Evolutionary conservation across 202 grass and related monocot genomes (phyloP), one percentile per base, ranked within the genome.

Genomic region (Hordeum pubiflorum): DNA sequence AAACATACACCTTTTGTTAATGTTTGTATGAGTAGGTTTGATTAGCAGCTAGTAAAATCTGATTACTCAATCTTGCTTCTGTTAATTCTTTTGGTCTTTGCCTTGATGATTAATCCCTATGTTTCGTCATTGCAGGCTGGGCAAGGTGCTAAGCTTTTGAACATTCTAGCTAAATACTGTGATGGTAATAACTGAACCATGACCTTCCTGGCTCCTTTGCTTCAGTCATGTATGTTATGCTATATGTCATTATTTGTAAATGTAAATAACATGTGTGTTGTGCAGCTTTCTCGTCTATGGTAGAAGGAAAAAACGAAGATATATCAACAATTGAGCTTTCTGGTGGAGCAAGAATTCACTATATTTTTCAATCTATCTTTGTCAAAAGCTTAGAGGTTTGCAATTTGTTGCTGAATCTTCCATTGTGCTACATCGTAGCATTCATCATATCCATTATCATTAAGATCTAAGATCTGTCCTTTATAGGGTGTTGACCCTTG

Each of bases 231-330:
- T 37, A 12, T 81, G 31, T 78, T 71, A 71, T 39, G 72, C 65
- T 85, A 37, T 20, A 11, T 58, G 22, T 63, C 43, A 39, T 80
- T 69, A n/a, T 88, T 87, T 62, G 20, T 46, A 83, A 72, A 72
- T n/a, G 31, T 77, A 36, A 43, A 75, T 56, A 78, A 50, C 23
- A 44, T 85, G 22, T 88, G 60, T 86, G 50, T 78, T 21, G 10
- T 86, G 48, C 66, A 99, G 96, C 92, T 79, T 99, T 99, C 85
- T 95, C 92, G 27, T 95, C 96, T 8, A 82, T 91, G 89, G 90
- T 99, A 72, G 96, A 99, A 86, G 96, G 96, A 3, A 99, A 99
- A 89, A 99, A 99, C 59, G 96, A 91, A 82, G 94, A 90, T 87
- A 79, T 95, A 73, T 95, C 92, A 39, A 99, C 86, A 63, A 69